Evolutionary conservation across 768 basidiomycete species (phyloP).

Genomic region (Chalciporus sphaerocephalus): DNA sequence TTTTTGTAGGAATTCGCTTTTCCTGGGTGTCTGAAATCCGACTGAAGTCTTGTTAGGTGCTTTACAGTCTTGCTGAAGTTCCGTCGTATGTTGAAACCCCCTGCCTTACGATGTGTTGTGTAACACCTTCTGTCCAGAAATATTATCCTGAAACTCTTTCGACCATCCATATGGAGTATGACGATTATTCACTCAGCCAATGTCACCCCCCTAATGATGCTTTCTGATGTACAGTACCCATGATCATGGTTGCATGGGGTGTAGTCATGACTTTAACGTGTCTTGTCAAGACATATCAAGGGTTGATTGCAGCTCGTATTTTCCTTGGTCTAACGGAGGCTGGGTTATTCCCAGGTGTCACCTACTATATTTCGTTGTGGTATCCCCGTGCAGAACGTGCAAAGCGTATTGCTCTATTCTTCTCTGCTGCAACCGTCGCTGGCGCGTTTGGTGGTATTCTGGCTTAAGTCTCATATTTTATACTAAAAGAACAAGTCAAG

Average conservation of each 20-base stretch:
- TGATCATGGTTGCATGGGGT: constrained; percentile 39
- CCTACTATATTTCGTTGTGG: constrained; percentile 53
- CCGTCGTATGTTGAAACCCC: constrained; percentile 31
- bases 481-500: background rate
- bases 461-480: constrained; percentile 33
- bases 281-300: constrained; percentile 32
- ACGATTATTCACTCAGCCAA: background rate
- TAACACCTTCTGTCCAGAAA: constrained; percentile 28
- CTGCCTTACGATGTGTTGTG: background rate
- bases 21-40: background rate
- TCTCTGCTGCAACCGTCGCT: constrained; percentile 55
- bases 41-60: constrained; percentile 18
- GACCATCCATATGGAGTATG: constrained; percentile 37
- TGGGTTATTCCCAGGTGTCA: constrained; percentile 41
- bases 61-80: constrained; percentile 37
- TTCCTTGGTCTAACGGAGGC: constrained; percentile 48
- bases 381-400: constrained; percentile 57
- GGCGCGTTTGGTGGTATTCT: constrained; percentile 48
- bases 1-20: constrained; percentile 28
- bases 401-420: constrained; percentile 57
- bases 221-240: constrained; percentile 32
- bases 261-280: constrained; percentile 38
- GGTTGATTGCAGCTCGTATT: constrained; percentile 30
- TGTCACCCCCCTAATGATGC: constrained; percentile 8
- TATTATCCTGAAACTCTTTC: constrained; percentile 34